phyloP scores from a whole-genome alignment of 2,329 filamentous ascomycete genomes.

The Xenoacremonium recifei region DNA sequence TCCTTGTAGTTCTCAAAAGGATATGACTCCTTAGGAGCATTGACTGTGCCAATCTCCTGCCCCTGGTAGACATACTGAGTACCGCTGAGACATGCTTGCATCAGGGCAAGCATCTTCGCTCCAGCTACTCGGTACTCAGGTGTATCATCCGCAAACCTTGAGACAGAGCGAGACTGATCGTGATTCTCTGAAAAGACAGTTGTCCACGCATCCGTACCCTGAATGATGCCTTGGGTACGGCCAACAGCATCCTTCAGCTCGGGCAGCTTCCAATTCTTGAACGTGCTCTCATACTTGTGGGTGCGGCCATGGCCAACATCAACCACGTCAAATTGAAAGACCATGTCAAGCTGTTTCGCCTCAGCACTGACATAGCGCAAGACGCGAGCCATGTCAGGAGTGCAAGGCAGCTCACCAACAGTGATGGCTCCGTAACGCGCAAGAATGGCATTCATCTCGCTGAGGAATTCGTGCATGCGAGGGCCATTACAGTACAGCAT shows the following conservation, averaged over 20 bases:
- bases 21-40: conserved; percentile 50
- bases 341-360: conserved; percentile 58
- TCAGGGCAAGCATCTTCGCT: conserved; percentile 54
- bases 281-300: background rate
- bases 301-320: conserved; percentile 52
- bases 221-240: conserved; percentile 43
- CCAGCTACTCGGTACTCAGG: conserved; percentile 27
- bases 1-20: conserved; percentile 42
- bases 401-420: conserved; percentile 63
- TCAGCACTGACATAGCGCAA: conserved; percentile 52
- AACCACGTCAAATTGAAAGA: conserved; percentile 61
- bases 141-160: conserved; percentile 37
- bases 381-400: conserved; percentile 51
- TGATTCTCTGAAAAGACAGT: conserved; percentile 64
- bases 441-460: conserved; percentile 58
- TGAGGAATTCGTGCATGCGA: conserved; percentile 59
- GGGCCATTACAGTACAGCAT: conserved; percentile 56
- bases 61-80: conserved; percentile 61
- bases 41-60: conserved; percentile 60
- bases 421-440: conserved; percentile 56
- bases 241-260: conserved; percentile 27
- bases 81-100: conserved; percentile 35
- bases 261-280: conserved; percentile 14
- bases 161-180: conserved; percentile 57
- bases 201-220: conserved; percentile 51